Evolutionary conservation across 1,284 basidiomycete species (phyloP).

Genomic region (Ceratobasidium papillatum): DNA sequence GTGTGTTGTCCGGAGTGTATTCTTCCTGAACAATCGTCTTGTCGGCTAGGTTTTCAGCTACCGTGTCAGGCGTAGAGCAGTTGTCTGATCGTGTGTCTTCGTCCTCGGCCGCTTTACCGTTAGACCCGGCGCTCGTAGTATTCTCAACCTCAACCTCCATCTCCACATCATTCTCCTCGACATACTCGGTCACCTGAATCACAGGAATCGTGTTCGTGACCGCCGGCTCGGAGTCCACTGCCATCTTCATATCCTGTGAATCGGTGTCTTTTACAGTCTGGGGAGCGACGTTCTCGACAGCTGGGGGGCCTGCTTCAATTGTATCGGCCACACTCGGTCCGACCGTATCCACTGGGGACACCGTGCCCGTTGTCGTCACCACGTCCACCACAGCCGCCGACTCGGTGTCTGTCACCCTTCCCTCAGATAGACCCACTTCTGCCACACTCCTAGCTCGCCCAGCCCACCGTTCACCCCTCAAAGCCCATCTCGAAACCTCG

Average conservation of each 20-base stretch:
- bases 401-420: background rate
- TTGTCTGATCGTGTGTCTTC: background rate
- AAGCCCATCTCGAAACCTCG: constrained; percentile 42
- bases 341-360: background rate
- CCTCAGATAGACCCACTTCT: no score
- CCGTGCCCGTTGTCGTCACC: background rate
- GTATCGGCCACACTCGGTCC: background rate
- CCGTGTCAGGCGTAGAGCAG: background rate
- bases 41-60: background rate
- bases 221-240: background rate
- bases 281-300: background rate
- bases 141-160: background rate
- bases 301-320: background rate
- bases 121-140: background rate
- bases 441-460: background rate
- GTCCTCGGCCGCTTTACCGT: background rate
- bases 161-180: background rate
- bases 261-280: background rate
- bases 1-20: background rate
- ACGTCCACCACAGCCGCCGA: background rate
- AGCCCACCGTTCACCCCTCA: constrained; percentile 43
- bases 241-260: background rate
- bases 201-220: background rate
- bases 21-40: background rate
- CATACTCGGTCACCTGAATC: background rate